Percentiles rank a stretch among this genome's conserved stretches.
Evolutionary conservation across 1,284 basidiomycete genomes (phyloP).

Genomic region (Amanita bisporigera): DNA sequence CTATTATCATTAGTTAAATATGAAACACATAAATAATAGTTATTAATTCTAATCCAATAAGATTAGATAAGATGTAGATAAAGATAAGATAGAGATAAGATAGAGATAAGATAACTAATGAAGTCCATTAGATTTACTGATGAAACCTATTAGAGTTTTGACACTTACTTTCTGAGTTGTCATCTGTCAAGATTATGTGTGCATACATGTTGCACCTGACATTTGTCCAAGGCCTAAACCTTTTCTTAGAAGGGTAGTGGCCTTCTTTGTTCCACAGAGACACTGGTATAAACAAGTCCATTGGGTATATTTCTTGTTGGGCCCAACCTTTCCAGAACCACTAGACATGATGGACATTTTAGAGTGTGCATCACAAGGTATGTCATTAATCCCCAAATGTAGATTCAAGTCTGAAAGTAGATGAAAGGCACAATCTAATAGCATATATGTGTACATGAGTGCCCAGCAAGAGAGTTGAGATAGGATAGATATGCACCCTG

Average conservation of each 20-base stretch:
- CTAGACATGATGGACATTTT: conserved; percentile 2
- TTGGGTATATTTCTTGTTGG: conserved; percentile 10
- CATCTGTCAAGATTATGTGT: conserved; percentile 16
- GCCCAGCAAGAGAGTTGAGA: background rate
- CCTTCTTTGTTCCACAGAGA: conserved; percentile 21
- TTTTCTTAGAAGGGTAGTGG: conserved; percentile 15
- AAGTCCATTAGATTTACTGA: too few species aligned
- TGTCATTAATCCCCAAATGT: background rate
- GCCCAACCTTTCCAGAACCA: background rate
- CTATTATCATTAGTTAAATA: too few species aligned
- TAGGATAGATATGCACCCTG: background rate
- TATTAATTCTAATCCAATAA: too few species aligned
- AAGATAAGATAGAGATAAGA: too few species aligned
- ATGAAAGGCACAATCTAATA: conserved; percentile 1
- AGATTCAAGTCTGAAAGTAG: conserved; percentile 1
- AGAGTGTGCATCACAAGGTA: background rate
- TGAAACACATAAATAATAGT: too few species aligned
- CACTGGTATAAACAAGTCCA: conserved; percentile 20
- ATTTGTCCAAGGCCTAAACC: conserved; percentile 26
- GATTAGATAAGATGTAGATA: too few species aligned
- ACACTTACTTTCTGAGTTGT: conserved; percentile 13
- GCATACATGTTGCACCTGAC: conserved; percentile 23
- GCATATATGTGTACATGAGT: conserved; percentile 4
- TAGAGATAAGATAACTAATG: too few species aligned
- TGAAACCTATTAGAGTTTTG: too few species aligned